Conservation (phyloP, 495 filamentous ascomycete species). For the Lophiostoma macrostomum region DNA sequence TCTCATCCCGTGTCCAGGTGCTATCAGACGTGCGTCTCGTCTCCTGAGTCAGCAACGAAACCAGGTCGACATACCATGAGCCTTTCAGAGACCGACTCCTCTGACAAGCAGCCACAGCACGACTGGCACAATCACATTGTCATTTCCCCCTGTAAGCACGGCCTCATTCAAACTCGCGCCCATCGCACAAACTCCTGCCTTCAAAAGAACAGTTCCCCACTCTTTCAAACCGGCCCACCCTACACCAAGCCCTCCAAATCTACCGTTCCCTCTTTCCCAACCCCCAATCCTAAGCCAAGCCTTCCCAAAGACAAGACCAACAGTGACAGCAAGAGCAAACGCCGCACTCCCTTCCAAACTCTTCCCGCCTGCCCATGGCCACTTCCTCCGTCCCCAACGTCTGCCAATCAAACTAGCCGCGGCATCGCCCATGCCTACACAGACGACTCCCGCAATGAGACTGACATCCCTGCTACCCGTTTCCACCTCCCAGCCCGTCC, state of each 20-base stretch:
- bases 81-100: conserved; percentile 60
- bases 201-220: conserved; percentile 48
- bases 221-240: conserved; percentile 7
- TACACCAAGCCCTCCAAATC: conserved; percentile 31
- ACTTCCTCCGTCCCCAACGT: conserved; percentile 82
- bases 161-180: conserved; percentile 91
- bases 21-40: no score
- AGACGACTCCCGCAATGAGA: conserved; percentile 88
- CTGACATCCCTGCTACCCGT: conserved; percentile 70
- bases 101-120: conserved; percentile 88
- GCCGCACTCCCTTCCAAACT: conserved; percentile 87
- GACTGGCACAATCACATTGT: conserved; percentile 97
- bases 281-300: conserved; percentile 71
- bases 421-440: conserved; percentile 92
- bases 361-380: conserved; percentile 96
- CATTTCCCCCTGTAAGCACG: conserved; percentile 93
- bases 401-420: conserved; percentile 89
- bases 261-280: no score
- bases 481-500: conserved; percentile 69
- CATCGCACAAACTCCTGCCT: conserved; percentile 65
- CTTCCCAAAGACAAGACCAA: conserved; percentile 68
- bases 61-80: no score
- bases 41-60: no score
- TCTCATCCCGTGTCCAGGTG: no score
- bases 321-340: conserved; percentile 74